phyloP scores from a whole-genome alignment of 2,329 filamentous ascomycete genomes.

The Penicillium brevicompactum region DNA sequence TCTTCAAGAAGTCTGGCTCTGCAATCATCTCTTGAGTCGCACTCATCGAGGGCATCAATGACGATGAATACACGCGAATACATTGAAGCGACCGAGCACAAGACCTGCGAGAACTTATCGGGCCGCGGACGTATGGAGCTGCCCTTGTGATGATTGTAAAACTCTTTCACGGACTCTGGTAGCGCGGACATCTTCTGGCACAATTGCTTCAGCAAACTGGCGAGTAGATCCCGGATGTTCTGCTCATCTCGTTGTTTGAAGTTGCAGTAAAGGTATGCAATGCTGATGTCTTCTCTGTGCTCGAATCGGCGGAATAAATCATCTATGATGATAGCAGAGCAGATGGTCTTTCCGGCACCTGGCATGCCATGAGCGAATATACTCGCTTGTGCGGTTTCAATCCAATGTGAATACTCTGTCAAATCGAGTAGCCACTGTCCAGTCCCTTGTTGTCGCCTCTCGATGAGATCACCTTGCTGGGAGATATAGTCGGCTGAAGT shows the following conservation, averaged over 20 bases:
- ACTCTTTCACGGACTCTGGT: conserved; percentile 26
- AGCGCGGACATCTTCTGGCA: conserved; percentile 22
- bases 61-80: conserved; percentile 30
- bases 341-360: conserved; percentile 23
- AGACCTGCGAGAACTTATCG: conserved; percentile 20
- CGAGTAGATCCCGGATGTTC: conserved; percentile 32
- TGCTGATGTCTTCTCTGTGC: conserved; percentile 27
- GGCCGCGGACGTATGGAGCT: conserved; percentile 23
- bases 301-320: conserved; percentile 34
- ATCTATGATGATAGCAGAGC: conserved; percentile 41
- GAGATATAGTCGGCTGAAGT: neutral
- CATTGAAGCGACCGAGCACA: conserved; percentile 15
- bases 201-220: conserved; percentile 44
- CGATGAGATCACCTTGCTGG: conserved; percentile 18
- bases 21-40: neutral
- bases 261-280: conserved; percentile 54
- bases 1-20: conserved; percentile 9
- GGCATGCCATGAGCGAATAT: conserved; percentile 22
- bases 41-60: conserved; percentile 39
- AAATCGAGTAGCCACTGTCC: conserved; percentile 26
- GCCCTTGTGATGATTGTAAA: conserved; percentile 27
- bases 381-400: neutral
- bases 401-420: conserved; percentile 17
- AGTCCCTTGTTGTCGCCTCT: conserved; percentile 14
- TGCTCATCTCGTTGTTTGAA: conserved; percentile 46